Evolutionary conservation across 140 eudicot genomes (phyloP), one percentile per base, ranked within the genome.

Genomic region (Cichorium intybus): DNA sequence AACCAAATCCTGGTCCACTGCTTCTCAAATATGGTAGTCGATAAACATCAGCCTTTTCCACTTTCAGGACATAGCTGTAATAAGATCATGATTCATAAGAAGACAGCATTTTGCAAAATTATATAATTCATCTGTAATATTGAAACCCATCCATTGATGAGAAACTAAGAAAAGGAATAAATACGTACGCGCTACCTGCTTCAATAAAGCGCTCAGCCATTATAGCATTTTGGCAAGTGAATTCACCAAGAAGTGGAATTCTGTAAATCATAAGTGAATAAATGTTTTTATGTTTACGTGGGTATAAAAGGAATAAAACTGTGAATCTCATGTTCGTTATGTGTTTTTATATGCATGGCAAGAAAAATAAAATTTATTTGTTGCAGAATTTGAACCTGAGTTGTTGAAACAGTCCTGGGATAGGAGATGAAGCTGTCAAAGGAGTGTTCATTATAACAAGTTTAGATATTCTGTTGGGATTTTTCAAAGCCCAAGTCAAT

Each of bases 111-210:
- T 66, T 21, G 16, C 8, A 60, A 60, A 73, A 28, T 59, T 21
- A 56, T 18, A 60, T 33, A 68, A n/a, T 10, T 22, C 22, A 3
- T 4, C 18, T 39, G 18, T 26, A 24, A 59, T 50, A 72, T 37
- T 60, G n/a, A 33, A 37, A 60, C 49, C 18, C 21, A 20, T 59
- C 31, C 47, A 64, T 24, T 22, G 27, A 66, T 51, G 53, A 33
- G 7, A 60, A 15, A 27, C 20, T 24, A 11, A 18, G 54, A 55
- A 29, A 41, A 46, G 0, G 14, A 24, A 59, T 31, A 33, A 60
- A 93, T 88, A 93, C 99, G 66, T 93, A 88, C 99, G 95, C 83
- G 99, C 99, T 93, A 88, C 99, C 99, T 93, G 97, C 99, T 88
- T 93, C 97, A 76, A 93, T 93, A 74, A 93, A 93, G 20, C 99